Percentiles rank a stretch among this genome's conserved stretches.
Conservation (phyloP, 2,329 filamentous ascomycete species). For the Diaporthe caulivora region DNA sequence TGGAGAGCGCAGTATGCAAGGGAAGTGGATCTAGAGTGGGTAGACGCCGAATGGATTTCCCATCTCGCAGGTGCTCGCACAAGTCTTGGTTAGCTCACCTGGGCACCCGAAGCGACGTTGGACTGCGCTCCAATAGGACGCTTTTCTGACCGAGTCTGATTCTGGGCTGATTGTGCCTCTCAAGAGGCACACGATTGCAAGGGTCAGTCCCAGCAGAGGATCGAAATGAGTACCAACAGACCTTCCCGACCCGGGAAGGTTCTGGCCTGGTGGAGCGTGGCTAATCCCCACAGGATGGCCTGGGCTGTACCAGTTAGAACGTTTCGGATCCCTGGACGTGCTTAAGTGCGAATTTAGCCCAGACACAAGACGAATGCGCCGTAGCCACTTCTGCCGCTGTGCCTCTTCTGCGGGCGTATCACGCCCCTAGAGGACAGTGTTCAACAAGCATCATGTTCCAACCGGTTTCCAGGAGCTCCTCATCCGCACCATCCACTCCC, state of each 20-base stretch:
- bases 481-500: conserved; percentile 11
- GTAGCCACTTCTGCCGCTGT: conserved; percentile 18
- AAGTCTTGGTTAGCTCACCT: not conserved
- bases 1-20: not conserved
- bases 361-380: conserved; percentile 17
- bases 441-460: conserved; percentile 17
- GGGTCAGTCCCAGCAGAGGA: conserved; percentile 7
- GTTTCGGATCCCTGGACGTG: conserved; percentile 27
- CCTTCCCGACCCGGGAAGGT: conserved; percentile 22
- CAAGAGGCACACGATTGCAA: conserved; percentile 7
- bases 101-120: not conserved
- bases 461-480: conserved; percentile 12
- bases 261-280: conserved; percentile 6
- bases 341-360: conserved; percentile 21
- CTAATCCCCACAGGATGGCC: conserved; percentile 23
- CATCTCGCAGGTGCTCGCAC: conserved; percentile 1
- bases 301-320: conserved; percentile 26
- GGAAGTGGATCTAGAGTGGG: not conserved
- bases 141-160: not conserved
- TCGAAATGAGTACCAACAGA: conserved; percentile 24
- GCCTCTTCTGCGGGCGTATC: conserved; percentile 16
- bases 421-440: conserved; percentile 1
- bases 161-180: conserved; percentile 3
- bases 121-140: not conserved
- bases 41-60: not conserved